Conservation (phyloP, 495 filamentous ascomycete genomes). For the Tuber melanosporum region DNA sequence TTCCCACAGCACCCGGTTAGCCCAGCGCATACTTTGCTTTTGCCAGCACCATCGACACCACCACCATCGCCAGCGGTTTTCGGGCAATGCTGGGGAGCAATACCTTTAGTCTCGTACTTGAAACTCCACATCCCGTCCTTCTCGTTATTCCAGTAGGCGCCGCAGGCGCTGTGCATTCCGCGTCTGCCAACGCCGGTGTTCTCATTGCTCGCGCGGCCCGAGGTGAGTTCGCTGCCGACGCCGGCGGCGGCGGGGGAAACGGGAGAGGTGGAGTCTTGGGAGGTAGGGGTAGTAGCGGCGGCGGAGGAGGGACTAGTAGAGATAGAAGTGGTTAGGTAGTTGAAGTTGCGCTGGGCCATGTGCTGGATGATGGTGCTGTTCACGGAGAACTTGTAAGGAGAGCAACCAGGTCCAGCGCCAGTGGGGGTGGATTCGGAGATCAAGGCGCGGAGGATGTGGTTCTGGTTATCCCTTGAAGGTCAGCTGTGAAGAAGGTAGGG, state of each 20-base stretch:
- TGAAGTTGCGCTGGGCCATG: slow-evolving; percentile 51
- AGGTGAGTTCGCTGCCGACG: slow-evolving; percentile 36
- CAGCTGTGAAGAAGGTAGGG: background rate
- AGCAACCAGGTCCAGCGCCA: slow-evolving; percentile 45
- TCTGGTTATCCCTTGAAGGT: slow-evolving; percentile 49
- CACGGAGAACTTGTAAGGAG: slow-evolving; percentile 77
- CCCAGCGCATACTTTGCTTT: background rate
- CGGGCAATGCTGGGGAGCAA: background rate
- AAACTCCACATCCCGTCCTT: slow-evolving; percentile 96
- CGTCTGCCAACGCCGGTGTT: slow-evolving; percentile 65
- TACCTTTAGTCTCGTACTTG: slow-evolving; percentile 63
- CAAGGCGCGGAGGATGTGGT: slow-evolving; percentile 74
- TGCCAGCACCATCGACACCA: background rate
- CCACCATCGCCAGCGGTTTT: background rate
- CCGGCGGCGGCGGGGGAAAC: slow-evolving; percentile 42
- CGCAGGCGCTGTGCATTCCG: slow-evolving; percentile 92
- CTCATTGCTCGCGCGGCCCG: slow-evolving; percentile 46
- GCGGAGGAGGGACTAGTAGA: slow-evolving; percentile 42
- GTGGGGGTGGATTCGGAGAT: slow-evolving; percentile 63
- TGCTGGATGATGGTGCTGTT: slow-evolving; percentile 99
- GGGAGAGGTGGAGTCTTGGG: slow-evolving; percentile 32
- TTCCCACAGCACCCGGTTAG: slow-evolving; percentile 40
- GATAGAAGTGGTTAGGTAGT: slow-evolving; percentile 37
- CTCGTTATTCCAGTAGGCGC: slow-evolving; percentile 96
- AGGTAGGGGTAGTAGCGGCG: slow-evolving; percentile 30